Evolutionary conservation across 176 grass and related monocot genomes (phyloP).

Genomic region (Avena eriantha): DNA sequence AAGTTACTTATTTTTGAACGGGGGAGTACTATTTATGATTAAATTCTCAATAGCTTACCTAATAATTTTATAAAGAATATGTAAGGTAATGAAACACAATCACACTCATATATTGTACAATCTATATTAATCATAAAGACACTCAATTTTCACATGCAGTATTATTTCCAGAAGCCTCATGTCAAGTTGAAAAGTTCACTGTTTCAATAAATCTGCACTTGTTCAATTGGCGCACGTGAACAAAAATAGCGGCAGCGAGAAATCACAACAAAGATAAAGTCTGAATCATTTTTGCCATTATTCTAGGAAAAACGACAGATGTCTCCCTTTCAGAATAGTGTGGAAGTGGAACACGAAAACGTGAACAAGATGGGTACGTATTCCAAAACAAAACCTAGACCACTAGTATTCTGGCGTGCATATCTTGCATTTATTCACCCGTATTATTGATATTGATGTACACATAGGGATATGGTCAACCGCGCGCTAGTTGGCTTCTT

Average conservation of each 20-base stretch:
- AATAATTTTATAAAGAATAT: too few species aligned
- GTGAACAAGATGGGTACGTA: conserved; percentile 9
- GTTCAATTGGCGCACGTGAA: conserved; percentile 35
- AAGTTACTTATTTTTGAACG: too few species aligned
- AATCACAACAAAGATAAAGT: not conserved
- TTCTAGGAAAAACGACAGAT: not conserved
- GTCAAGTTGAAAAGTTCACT: not conserved
- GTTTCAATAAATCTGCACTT: conserved; percentile 3
- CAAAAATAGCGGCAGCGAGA: not conserved
- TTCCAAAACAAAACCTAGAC: not conserved
- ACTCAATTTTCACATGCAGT: not conserved
- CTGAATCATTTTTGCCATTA: not conserved
- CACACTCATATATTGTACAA: too few species aligned
- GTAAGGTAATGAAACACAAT: too few species aligned
- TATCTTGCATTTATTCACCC: not conserved
- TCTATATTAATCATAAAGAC: too few species aligned
- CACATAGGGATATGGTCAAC: not conserved
- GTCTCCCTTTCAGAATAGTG: conserved; percentile 27
- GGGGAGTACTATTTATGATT: too few species aligned
- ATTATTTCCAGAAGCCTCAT: not conserved
- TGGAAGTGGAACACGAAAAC: conserved; percentile 38
- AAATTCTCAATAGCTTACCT: too few species aligned
- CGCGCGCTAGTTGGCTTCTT: too few species aligned
- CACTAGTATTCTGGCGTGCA: not conserved
- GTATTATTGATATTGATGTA: not conserved